Conservation (phyloP, 345 rosid species). For the Cardamine resedifolia region DNA sequence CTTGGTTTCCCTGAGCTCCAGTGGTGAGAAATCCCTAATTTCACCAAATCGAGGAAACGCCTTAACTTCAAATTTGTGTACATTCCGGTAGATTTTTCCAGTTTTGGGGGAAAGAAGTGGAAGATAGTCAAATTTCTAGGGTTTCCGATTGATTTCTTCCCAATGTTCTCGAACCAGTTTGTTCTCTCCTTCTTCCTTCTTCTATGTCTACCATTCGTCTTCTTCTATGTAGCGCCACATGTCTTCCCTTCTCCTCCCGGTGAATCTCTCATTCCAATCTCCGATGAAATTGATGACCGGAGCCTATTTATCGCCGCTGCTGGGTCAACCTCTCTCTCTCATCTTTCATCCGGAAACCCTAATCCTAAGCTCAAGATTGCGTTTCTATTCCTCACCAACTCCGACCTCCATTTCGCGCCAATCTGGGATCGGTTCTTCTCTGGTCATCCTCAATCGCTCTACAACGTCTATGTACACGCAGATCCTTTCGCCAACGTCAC, state of each 20-base stretch:
- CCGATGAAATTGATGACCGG: slow-evolving; percentile 79
- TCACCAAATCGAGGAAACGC: not conserved
- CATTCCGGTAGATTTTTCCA: slow-evolving; percentile 31
- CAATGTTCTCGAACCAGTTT: slow-evolving; percentile 57
- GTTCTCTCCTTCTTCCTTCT: slow-evolving; percentile 52
- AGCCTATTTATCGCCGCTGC: slow-evolving; percentile 61
- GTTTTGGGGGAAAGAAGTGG: not conserved
- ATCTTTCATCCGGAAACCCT: slow-evolving; percentile 53
- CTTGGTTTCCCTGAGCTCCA: not conserved
- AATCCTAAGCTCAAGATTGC: slow-evolving; percentile 78
- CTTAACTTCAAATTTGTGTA: not conserved
- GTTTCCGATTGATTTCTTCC: slow-evolving; percentile 21
- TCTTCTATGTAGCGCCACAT: slow-evolving; percentile 54
- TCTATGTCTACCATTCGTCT: slow-evolving; percentile 48
- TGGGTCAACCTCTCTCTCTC: slow-evolving; percentile 49
- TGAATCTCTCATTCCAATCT: slow-evolving; percentile 57
- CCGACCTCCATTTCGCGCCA: slow-evolving; percentile 82
- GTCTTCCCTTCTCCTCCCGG: slow-evolving; percentile 52
- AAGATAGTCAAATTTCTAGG: slow-evolving; percentile 10
- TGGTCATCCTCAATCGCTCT: slow-evolving; percentile 40
- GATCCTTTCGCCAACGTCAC: slow-evolving; percentile 72
- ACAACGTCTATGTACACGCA: slow-evolving; percentile 85
- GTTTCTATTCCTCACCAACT: slow-evolving; percentile 87
- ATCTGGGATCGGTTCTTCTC: slow-evolving; percentile 76
- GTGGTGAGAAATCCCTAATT: slow-evolving; percentile 12